Conservation (phyloP, 2,329 filamentous ascomycete genomes). For the Aureobasidium sp. region DNA sequence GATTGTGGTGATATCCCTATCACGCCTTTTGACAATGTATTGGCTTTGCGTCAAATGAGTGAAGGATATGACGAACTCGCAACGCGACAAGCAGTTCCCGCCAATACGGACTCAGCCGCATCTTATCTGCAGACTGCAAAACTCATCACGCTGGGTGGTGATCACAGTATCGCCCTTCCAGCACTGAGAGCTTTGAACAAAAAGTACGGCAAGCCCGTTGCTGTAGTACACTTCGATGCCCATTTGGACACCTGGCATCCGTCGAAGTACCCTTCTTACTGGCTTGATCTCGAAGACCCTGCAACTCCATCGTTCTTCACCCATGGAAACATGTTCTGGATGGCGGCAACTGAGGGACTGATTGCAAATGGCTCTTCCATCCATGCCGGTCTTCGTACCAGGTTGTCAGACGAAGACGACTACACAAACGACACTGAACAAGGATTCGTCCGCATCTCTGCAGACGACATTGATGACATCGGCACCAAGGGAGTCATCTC, state of each 20-base stretch:
- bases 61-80: conserved; percentile 79
- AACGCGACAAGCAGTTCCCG: conserved; percentile 40
- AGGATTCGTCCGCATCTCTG: conserved; percentile 82
- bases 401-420: conserved; percentile 75
- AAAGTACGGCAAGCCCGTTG: conserved; percentile 48
- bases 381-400: conserved; percentile 85
- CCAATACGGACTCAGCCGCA: conserved; percentile 41
- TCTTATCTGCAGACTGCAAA: conserved; percentile 50
- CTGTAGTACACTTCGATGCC: conserved; percentile 58
- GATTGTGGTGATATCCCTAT: conserved; percentile 95
- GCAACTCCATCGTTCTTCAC: conserved; percentile 79
- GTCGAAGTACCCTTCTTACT: conserved; percentile 80
- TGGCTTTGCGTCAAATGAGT: conserved; percentile 87
- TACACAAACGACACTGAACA: conserved; percentile 75
- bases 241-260: conserved; percentile 92
- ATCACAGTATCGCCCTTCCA: conserved; percentile 57
- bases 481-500: conserved; percentile 76
- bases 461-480: conserved; percentile 89
- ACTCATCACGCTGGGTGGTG: conserved; percentile 54
- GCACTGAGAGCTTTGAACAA: conserved; percentile 55
- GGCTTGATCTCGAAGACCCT: conserved; percentile 59
- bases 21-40: conserved; percentile 85
- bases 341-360: conserved; percentile 83
- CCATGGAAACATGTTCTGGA: conserved; percentile 94
- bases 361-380: conserved; percentile 79